phyloP scores from a whole-genome alignment of 306 rosid genomes.

The Cicer arietinum region DNA sequence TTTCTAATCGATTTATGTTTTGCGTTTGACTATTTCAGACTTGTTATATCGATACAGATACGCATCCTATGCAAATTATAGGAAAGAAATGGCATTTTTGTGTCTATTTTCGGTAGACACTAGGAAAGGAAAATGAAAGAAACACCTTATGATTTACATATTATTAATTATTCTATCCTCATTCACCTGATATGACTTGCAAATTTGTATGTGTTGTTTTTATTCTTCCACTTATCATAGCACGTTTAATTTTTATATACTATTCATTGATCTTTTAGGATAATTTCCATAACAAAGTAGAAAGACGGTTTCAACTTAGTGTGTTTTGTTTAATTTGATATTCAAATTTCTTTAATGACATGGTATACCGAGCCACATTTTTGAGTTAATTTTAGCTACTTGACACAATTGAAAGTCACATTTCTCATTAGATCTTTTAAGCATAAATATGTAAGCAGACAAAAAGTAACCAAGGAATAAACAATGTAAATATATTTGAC shows the following conservation, averaged over 20 bases:
- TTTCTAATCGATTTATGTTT: constrained; percentile 35
- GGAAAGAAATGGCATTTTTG: not conserved
- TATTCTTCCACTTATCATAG: not conserved
- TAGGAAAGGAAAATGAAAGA: constrained; percentile 25
- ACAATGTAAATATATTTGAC: not conserved
- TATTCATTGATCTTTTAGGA: not conserved
- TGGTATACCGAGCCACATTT: not conserved
- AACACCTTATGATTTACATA: not conserved
- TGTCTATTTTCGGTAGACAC: constrained; percentile 3
- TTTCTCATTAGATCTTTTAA: no score
- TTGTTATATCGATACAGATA: constrained; percentile 1
- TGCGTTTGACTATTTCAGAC: constrained; percentile 27
- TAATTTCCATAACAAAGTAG: not conserved
- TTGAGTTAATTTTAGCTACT: not conserved
- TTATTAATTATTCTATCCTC: not conserved
- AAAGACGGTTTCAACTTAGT: not conserved
- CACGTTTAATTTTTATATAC: not conserved
- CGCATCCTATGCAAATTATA: not conserved
- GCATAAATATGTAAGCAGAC: no score
- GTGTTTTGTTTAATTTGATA: not conserved
- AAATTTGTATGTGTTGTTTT: not conserved
- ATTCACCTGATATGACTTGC: not conserved
- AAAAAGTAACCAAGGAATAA: no score
- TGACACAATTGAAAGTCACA: not conserved
- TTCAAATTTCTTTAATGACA: not conserved